These are phyloP conservation scores for Tetracladium marchalianum DNA, from an alignment of 495 filamentous ascomycete genomes.

Conservation along the genomic window DNA sequence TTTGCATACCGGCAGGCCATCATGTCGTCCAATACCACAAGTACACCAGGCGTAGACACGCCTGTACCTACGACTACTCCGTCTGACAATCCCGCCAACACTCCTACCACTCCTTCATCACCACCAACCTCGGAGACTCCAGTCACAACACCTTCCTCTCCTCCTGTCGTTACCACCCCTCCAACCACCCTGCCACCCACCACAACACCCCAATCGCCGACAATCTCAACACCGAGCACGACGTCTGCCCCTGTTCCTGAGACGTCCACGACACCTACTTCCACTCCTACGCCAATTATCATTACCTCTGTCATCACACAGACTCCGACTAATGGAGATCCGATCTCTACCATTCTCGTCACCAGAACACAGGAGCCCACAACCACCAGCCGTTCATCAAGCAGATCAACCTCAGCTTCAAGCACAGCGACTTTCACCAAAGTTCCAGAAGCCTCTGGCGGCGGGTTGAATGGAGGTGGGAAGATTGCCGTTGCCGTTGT, in stretches of 20 bases:
- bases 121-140: constrained; percentile 13
- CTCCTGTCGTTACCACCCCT: constrained; percentile 18
- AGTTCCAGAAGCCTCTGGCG: constrained; percentile 14
- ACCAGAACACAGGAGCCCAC: constrained; percentile 17
- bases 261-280: neutral
- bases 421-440: constrained; percentile 17
- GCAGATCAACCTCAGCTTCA: constrained; percentile 18
- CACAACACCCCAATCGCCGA: constrained; percentile 6
- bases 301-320: constrained; percentile 19
- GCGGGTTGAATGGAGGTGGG: constrained; percentile 48
- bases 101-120: constrained; percentile 7
- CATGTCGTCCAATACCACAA: constrained; percentile 36
- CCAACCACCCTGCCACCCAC: constrained; percentile 19
- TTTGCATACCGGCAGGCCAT: constrained; percentile 26
- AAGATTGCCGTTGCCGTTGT: constrained; percentile 91
- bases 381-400: constrained; percentile 7
- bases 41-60: constrained; percentile 17
- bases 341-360: constrained; percentile 15
- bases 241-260: constrained; percentile 6
- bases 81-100: constrained; percentile 3
- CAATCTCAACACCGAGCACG: constrained; percentile 5
- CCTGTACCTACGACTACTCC: constrained; percentile 7
- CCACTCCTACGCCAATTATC: constrained; percentile 2
- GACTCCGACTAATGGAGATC: neutral
- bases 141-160: constrained; percentile 11